Evolutionary conservation across 768 basidiomycete genomes (phyloP).

Genomic region (Tephrocybe rancida): DNA sequence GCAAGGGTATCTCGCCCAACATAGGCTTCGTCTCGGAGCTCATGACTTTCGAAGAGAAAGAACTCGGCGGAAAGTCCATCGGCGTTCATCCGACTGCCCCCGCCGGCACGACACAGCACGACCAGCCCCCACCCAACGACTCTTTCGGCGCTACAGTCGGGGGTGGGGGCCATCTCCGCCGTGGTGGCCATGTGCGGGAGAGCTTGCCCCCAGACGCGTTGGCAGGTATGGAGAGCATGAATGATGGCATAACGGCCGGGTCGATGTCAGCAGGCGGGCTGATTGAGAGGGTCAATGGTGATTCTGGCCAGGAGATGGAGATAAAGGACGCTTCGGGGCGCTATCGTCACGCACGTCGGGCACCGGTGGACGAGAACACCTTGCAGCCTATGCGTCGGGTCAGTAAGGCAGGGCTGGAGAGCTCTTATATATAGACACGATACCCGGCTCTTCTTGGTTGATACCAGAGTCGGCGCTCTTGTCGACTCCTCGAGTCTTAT

Average conservation of each 20-base stretch:
- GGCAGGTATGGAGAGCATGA: conserved; percentile 18
- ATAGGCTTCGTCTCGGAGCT: conserved; percentile 97
- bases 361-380: conserved; percentile 87
- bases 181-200: conserved; percentile 71
- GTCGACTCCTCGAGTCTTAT: neutral
- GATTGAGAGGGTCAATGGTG: conserved; percentile 53
- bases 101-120: conserved; percentile 23
- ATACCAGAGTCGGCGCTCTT: neutral
- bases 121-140: conserved; percentile 24
- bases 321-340: conserved; percentile 84
- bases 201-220: conserved; percentile 60
- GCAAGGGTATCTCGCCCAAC: conserved; percentile 95
- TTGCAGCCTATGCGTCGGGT: conserved; percentile 88
- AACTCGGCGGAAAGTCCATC: conserved; percentile 76
- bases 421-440: conserved; percentile 32
- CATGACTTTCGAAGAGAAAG: conserved; percentile 94
- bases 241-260: conserved; percentile 30
- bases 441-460: conserved; percentile 7
- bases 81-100: conserved; percentile 56
- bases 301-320: conserved; percentile 83
- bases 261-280: conserved; percentile 40
- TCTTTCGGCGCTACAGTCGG: conserved; percentile 47
- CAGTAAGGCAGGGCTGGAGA: conserved; percentile 93
- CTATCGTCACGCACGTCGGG: conserved; percentile 84
- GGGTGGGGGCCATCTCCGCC: conserved; percentile 38